phyloP scores from a whole-genome alignment of 2,329 filamentous ascomycete species.

The Diaporthe sp. region DNA sequence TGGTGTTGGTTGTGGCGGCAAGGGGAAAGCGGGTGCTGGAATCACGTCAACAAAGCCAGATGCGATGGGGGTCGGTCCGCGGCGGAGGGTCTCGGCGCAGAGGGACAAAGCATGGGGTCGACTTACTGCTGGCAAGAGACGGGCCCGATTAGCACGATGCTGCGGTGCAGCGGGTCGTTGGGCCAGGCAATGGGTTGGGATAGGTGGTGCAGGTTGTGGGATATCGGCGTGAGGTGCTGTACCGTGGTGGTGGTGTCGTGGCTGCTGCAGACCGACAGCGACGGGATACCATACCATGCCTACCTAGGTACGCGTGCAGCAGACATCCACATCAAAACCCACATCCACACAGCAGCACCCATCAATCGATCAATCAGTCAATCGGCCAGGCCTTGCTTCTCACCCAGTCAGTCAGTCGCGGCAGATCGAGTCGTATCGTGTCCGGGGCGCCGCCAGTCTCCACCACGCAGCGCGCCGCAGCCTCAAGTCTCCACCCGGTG shows the following conservation, averaged over 20 bases:
- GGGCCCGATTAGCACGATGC: not conserved
- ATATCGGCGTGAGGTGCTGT: slow-evolving; percentile 12
- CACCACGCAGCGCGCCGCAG: slow-evolving; percentile 29
- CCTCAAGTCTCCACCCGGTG: slow-evolving; percentile 16
- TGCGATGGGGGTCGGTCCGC: slow-evolving; percentile 24
- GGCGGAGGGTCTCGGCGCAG: slow-evolving; percentile 11
- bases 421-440: slow-evolving; percentile 23
- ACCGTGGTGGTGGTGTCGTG: slow-evolving; percentile 26
- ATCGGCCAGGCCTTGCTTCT: not conserved
- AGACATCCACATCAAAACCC: slow-evolving; percentile 18
- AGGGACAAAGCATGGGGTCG: not conserved
- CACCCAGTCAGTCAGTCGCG: slow-evolving; percentile 11
- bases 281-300: slow-evolving; percentile 24
- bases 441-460: not conserved
- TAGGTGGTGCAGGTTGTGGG: not conserved
- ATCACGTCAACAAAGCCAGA: slow-evolving; percentile 38
- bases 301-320: slow-evolving; percentile 12
- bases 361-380: slow-evolving; percentile 1
- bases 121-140: not conserved
- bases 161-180: slow-evolving; percentile 6
- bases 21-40: slow-evolving; percentile 25
- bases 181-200: not conserved
- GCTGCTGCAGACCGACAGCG: slow-evolving; percentile 21
- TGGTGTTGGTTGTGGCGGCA: slow-evolving; percentile 5
- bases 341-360: slow-evolving; percentile 16